phyloP scores from a whole-genome alignment of 2,329 filamentous ascomycete genomes.

The Tolypocladium inflatum region DNA sequence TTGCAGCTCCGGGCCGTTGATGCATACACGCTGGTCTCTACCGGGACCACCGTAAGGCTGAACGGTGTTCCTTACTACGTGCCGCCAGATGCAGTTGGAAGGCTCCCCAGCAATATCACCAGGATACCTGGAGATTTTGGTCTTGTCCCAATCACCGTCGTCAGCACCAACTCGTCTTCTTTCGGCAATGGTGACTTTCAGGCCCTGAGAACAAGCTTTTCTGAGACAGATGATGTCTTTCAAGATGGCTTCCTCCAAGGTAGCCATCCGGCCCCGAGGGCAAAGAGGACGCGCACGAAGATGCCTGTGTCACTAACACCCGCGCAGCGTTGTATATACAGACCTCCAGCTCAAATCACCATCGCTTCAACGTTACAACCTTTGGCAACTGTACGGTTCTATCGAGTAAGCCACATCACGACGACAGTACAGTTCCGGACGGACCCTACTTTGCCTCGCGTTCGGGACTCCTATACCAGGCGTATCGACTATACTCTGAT shows the following conservation, averaged over 20 bases:
- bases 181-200: not conserved
- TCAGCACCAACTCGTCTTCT: not conserved
- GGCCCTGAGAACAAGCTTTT: not conserved
- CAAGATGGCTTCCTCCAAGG: constrained; percentile 6
- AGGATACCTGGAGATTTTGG: not conserved
- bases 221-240: constrained; percentile 5
- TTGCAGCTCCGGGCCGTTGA: not conserved
- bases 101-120: not conserved
- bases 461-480: constrained; percentile 7
- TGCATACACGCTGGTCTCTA: not conserved
- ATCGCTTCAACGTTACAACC: not conserved
- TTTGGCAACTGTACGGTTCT: not conserved
- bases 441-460: constrained; percentile 10
- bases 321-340: not conserved
- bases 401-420: not conserved
- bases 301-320: not conserved
- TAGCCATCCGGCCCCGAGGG: not conserved
- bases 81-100: constrained; percentile 4
- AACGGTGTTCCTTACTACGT: constrained; percentile 6
- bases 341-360: not conserved
- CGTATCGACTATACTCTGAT: constrained; percentile 14
- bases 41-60: constrained; percentile 5
- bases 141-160: not conserved
- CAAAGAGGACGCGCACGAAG: not conserved
- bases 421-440: not conserved